Conservation (phyloP, 106 monocot species). For the Apostasia shenzhenica region DNA sequence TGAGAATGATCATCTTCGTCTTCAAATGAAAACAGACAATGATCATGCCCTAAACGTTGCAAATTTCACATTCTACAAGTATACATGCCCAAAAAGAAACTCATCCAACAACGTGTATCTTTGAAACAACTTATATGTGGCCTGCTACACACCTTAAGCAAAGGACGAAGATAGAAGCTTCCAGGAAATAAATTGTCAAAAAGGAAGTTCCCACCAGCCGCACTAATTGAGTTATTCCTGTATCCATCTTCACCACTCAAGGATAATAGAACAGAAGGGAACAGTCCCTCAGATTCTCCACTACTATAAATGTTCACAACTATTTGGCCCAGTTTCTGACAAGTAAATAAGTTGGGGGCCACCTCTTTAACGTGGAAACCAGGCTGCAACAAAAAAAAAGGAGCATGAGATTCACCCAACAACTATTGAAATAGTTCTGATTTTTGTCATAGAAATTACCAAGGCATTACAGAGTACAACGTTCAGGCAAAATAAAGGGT, state of each 20-base stretch:
- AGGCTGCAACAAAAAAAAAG: slow-evolving; percentile 40
- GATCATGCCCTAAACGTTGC: too few relatives aligned
- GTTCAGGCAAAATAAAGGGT: too few relatives aligned
- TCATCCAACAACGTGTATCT: too few relatives aligned
- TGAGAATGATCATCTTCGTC: too few relatives aligned
- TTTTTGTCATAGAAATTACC: too few relatives aligned
- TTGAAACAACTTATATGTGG: not conserved
- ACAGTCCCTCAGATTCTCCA: slow-evolving; percentile 32
- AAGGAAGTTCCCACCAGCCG: slow-evolving; percentile 59
- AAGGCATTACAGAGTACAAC: too few relatives aligned
- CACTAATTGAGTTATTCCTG: slow-evolving; percentile 85
- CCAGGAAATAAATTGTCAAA: slow-evolving; percentile 92
- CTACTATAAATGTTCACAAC: slow-evolving; percentile 49
- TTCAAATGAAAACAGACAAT: too few relatives aligned
- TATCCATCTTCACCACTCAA: slow-evolving; percentile 97
- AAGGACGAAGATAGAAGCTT: slow-evolving; percentile 94
- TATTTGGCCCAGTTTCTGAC: slow-evolving; percentile 89
- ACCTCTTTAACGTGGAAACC: slow-evolving; percentile 78
- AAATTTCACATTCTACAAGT: too few relatives aligned
- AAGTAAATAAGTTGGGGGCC: slow-evolving; percentile 57
- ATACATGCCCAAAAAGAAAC: too few relatives aligned
- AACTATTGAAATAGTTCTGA: too few relatives aligned
- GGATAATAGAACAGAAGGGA: slow-evolving; percentile 88
- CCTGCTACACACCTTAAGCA: slow-evolving; percentile 61
- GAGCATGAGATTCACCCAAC: not conserved